Evolutionary conservation across 768 basidiomycete genomes (phyloP).

Genomic region (Trametes coccinea): DNA sequence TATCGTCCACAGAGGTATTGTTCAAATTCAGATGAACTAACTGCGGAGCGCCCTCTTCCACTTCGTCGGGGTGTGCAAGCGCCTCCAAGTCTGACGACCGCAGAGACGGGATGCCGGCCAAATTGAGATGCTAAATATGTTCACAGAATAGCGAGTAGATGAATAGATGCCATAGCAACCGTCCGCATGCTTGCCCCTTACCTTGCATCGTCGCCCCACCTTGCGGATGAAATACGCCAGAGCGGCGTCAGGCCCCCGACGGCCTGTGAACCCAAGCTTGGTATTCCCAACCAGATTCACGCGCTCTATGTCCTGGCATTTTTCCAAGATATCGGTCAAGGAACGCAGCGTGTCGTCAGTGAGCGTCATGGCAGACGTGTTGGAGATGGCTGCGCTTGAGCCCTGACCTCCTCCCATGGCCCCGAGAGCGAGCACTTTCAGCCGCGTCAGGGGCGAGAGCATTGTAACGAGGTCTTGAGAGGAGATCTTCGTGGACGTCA

Average conservation of each 20-base stretch:
- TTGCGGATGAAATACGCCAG: slow-evolving; percentile 47
- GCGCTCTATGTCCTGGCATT: slow-evolving; percentile 44
- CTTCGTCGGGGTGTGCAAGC: slow-evolving; percentile 39
- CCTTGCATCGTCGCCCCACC: slow-evolving; percentile 64
- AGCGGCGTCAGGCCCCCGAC: slow-evolving; percentile 34
- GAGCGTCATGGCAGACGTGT: slow-evolving; percentile 54
- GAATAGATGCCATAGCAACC: not conserved
- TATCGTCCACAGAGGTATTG: slow-evolving; percentile 63
- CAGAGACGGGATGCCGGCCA: slow-evolving; percentile 53
- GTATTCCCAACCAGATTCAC: slow-evolving; percentile 65
- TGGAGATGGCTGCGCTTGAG: slow-evolving; percentile 44
- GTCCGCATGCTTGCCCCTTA: slow-evolving; percentile 24
- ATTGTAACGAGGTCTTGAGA: slow-evolving; percentile 42
- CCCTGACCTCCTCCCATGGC: slow-evolving; percentile 55
- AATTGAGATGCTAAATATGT: slow-evolving; percentile 47
- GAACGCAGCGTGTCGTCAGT: slow-evolving; percentile 47
- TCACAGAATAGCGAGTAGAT: not conserved
- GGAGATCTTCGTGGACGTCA: slow-evolving; percentile 55
- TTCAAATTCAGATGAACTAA: slow-evolving; percentile 55
- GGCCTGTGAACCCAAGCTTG: slow-evolving; percentile 49
- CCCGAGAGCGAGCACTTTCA: slow-evolving; percentile 56
- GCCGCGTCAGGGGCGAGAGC: slow-evolving; percentile 39
- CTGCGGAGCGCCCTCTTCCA: slow-evolving; percentile 35
- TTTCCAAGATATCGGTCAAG: slow-evolving; percentile 44
- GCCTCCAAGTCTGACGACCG: slow-evolving; percentile 53